These are phyloP conservation scores for Rhodotorula sphaerocarpa DNA, from an alignment of 768 basidiomycete species.

Conservation along the genomic window DNA sequence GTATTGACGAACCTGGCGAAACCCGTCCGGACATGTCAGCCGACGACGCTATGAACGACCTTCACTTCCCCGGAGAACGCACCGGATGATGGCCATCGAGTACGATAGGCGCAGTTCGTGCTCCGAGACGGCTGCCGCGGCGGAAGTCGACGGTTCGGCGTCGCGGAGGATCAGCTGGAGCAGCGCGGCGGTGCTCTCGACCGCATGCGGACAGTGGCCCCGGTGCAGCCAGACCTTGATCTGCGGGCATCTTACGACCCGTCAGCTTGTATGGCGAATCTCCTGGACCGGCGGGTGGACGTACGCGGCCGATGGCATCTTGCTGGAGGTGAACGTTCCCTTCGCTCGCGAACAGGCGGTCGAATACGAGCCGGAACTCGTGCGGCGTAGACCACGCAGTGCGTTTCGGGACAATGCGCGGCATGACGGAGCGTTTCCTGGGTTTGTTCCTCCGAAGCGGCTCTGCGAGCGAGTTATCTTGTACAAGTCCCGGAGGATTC, in stretches of 20 bases:
- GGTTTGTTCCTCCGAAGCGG: too few relatives aligned
- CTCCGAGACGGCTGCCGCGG: not conserved
- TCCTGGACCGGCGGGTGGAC: not conserved
- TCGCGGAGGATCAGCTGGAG: constrained; percentile 34
- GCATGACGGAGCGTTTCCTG: not conserved
- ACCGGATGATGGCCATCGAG: constrained; percentile 38
- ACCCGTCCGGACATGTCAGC: constrained; percentile 45
- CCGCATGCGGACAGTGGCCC: constrained; percentile 36
- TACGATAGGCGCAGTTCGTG: constrained; percentile 32
- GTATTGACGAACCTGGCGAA: constrained; percentile 88
- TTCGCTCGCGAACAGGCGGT: constrained; percentile 56
- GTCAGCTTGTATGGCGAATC: too few relatives aligned
- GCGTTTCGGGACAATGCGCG: constrained; percentile 52
- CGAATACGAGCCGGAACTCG: constrained; percentile 68
- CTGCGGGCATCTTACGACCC: not conserved
- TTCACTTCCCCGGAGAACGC: too few relatives aligned
- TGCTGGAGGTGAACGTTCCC: constrained; percentile 56
- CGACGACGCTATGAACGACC: too few relatives aligned
- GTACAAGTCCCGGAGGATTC: too few relatives aligned
- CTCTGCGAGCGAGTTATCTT: too few relatives aligned
- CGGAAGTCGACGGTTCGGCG: not conserved
- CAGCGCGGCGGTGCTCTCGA: constrained; percentile 34
- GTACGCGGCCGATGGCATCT: constrained; percentile 48
- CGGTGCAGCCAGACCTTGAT: constrained; percentile 35
- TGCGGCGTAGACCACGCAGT: constrained; percentile 64